Conservation (phyloP, 2,329 filamentous ascomycete species). For the Metarhizium album region DNA sequence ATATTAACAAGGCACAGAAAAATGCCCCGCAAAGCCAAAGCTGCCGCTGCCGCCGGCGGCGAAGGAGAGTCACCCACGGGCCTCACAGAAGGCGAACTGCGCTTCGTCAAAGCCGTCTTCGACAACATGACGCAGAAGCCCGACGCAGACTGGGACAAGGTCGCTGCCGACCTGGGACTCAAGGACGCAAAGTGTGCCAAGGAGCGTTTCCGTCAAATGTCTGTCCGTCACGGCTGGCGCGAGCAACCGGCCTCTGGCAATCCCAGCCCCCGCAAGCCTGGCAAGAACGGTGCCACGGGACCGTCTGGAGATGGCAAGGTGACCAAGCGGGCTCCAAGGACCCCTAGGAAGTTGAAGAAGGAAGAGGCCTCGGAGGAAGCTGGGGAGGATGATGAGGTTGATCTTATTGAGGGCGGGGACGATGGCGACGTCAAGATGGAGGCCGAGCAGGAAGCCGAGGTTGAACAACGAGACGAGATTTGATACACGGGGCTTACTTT, state of each 20-base stretch:
- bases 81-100: constrained; percentile 24
- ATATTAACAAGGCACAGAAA: not conserved
- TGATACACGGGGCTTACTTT: not conserved
- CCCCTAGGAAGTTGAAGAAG: constrained; percentile 19
- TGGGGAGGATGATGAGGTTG: constrained; percentile 7
- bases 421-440: constrained; percentile 7
- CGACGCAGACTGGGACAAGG: constrained; percentile 29
- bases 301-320: constrained; percentile 16
- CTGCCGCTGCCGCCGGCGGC: not conserved
- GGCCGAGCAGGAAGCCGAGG: not conserved
- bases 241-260: constrained; percentile 8
- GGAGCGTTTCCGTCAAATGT: constrained; percentile 30
- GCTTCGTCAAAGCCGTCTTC: constrained; percentile 31
- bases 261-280: constrained; percentile 19
- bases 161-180: constrained; percentile 25
- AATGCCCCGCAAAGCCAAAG: constrained; percentile 7
- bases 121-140: constrained; percentile 30
- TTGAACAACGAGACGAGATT: too few species aligned
- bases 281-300: constrained; percentile 9
- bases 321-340: constrained; percentile 19
- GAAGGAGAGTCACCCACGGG: constrained; percentile 13
- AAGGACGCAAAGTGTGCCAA: constrained; percentile 32
- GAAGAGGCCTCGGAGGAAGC: constrained; percentile 7
- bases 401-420: constrained; percentile 2
- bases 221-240: constrained; percentile 29